Evolutionary conservation across 768 basidiomycete genomes (phyloP).

Genomic region (Serendipita sp.): DNA sequence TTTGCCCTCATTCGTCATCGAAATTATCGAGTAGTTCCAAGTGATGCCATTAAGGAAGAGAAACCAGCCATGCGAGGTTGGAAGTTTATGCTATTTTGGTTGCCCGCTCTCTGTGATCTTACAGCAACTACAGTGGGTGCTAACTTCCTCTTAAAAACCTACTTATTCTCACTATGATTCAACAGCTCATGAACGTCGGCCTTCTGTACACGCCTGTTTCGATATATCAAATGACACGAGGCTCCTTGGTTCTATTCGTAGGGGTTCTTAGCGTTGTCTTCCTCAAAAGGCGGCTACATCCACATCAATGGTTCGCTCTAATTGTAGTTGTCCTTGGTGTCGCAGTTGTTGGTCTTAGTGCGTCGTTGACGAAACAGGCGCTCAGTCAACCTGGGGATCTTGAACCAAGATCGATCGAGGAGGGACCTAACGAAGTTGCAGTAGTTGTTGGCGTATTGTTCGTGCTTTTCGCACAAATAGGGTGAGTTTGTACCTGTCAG

Average conservation of each 20-base stretch:
- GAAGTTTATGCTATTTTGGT: conserved; percentile 64
- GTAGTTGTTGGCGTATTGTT: conserved; percentile 53
- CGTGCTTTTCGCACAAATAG: conserved; percentile 84
- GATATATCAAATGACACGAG: conserved; percentile 88
- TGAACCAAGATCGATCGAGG: conserved; percentile 15
- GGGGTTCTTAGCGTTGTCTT: conserved; percentile 83
- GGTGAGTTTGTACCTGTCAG: conserved; percentile 34
- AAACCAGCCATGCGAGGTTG: conserved; percentile 42
- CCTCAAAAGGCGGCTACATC: conserved; percentile 65
- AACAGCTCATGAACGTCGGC: conserved; percentile 80
- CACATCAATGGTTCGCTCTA: conserved; percentile 89
- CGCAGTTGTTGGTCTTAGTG: conserved; percentile 71
- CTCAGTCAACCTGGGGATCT: conserved; percentile 29
- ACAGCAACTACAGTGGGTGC: conserved; percentile 70
- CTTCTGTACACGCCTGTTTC: conserved; percentile 92
- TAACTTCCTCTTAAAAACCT: conserved; percentile 9
- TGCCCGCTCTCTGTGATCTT: conserved; percentile 79
- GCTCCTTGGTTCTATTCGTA: conserved; percentile 86
- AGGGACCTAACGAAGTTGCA: not conserved
- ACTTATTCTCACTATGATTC: not conserved
- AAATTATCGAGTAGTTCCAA: conserved; percentile 31
- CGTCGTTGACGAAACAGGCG: conserved; percentile 69
- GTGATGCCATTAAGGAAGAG: conserved; percentile 34
- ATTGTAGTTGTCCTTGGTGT: conserved; percentile 77
- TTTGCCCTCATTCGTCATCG: conserved; percentile 45